Evolutionary conservation across 495 filamentous ascomycete species (phyloP).

Genomic region (Immersiella caudata): DNA sequence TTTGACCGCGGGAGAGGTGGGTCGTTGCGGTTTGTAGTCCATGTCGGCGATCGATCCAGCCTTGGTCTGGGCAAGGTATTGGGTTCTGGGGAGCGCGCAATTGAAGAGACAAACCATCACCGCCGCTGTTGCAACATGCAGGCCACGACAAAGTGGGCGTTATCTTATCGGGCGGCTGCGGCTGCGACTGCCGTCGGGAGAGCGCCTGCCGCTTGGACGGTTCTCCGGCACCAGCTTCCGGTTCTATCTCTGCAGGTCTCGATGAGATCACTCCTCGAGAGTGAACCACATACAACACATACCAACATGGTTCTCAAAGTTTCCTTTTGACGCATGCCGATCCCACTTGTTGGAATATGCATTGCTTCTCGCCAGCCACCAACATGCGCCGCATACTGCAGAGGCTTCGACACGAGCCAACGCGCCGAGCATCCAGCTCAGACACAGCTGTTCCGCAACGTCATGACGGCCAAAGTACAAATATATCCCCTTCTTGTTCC

Average conservation of each 20-base stretch:
- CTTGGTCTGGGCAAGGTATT: neutral
- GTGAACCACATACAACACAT: neutral
- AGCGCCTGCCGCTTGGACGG: neutral
- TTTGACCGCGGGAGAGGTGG: slow-evolving; percentile 34
- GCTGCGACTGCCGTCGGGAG: neutral
- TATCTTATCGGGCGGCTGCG: slow-evolving; percentile 9
- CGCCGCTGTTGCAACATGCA: too few species aligned
- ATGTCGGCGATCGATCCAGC: slow-evolving; percentile 16
- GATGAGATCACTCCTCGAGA: neutral
- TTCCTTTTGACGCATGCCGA: neutral
- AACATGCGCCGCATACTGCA: neutral
- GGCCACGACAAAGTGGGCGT: neutral
- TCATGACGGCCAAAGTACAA: neutral
- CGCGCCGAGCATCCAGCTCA: neutral
- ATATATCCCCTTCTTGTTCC: neutral
- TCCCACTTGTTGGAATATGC: neutral
- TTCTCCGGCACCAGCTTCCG: neutral
- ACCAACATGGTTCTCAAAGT: neutral
- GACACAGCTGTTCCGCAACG: neutral
- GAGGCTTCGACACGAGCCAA: neutral
- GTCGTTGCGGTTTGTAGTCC: slow-evolving; percentile 36
- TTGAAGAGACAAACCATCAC: too few species aligned
- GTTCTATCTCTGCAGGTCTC: neutral
- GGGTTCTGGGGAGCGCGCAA: neutral
- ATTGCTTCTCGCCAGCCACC: neutral